Percentiles rank a stretch among this genome's conserved stretches.
phyloP scores from a whole-genome alignment of 495 filamentous ascomycete genomes.

The Penicillium goetzii region DNA sequence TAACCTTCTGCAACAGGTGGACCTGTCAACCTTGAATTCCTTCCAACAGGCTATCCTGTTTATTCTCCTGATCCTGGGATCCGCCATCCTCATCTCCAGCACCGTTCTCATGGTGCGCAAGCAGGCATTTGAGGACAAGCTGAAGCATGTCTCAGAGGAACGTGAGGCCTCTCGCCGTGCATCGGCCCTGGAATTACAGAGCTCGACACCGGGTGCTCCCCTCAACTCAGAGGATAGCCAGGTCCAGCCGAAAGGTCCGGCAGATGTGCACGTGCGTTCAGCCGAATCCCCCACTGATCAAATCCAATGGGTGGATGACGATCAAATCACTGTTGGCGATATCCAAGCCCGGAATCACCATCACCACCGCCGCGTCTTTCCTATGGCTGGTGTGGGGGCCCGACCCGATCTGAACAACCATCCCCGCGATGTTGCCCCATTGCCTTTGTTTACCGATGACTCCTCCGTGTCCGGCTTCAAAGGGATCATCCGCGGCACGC shows the following conservation, averaged over 20 bases:
- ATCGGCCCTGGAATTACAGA: slow-evolving; percentile 20
- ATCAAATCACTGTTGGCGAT: slow-evolving; percentile 41
- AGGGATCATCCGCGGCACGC: slow-evolving; percentile 34
- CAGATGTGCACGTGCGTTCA: slow-evolving; percentile 3
- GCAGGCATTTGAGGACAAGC: slow-evolving; percentile 69
- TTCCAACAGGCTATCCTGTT: slow-evolving; percentile 81
- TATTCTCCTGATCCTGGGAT: slow-evolving; percentile 71
- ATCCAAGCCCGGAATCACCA: slow-evolving; percentile 27
- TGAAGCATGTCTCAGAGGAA: slow-evolving; percentile 60
- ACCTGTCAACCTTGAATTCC: slow-evolving; percentile 69
- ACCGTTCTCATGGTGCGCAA: slow-evolving; percentile 60
- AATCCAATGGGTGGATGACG: slow-evolving; percentile 33
- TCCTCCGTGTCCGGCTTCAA: slow-evolving; percentile 27
- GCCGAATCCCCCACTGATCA: slow-evolving; percentile 14
- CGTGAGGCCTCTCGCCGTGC: slow-evolving; percentile 27
- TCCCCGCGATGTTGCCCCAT: slow-evolving; percentile 36
- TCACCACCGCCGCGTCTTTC: slow-evolving; percentile 50
- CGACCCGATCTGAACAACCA: slow-evolving; percentile 48
- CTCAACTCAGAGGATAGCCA: slow-evolving; percentile 4
- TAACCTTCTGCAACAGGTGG: slow-evolving; percentile 38
- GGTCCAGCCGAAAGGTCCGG: not conserved
- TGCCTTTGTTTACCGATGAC: slow-evolving; percentile 25
- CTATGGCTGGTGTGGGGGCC: slow-evolving; percentile 58
- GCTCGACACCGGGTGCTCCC: slow-evolving; percentile 1
- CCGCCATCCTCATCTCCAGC: slow-evolving; percentile 53